phyloP scores from a whole-genome alignment of 441 rosid species.

The Jatropha multifida region DNA sequence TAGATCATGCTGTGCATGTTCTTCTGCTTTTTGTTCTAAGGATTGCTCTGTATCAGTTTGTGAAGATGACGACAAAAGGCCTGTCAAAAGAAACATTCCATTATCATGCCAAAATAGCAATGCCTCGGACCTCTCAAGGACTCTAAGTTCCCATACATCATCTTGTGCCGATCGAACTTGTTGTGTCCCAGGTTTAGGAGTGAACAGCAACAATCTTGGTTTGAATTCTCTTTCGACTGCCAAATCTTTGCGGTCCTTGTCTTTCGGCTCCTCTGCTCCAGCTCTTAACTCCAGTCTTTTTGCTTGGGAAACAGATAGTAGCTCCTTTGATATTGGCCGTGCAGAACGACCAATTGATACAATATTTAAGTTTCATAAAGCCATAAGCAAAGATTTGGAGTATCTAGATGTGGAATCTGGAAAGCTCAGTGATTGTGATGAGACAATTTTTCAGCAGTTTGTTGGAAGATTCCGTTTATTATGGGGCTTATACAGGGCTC shows the following conservation, averaged over 20 bases:
- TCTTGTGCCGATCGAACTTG: constrained; percentile 39
- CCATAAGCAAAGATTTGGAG: constrained; percentile 67
- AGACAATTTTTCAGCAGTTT: constrained; percentile 53
- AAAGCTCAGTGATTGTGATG: constrained; percentile 50
- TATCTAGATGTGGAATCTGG: constrained; percentile 65
- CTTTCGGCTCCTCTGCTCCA: constrained; percentile 51
- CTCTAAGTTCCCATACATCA: constrained; percentile 9
- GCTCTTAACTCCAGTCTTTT: constrained; percentile 65
- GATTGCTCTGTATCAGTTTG: constrained; percentile 24
- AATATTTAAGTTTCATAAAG: constrained; percentile 71
- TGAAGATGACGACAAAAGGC: constrained; percentile 33
- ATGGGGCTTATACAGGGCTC: constrained; percentile 71
- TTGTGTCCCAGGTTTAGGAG: constrained; percentile 61
- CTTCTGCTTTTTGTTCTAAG: constrained; percentile 24
- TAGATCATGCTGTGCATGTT: constrained; percentile 30
- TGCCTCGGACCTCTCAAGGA: constrained; percentile 19
- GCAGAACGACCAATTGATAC: constrained; percentile 56
- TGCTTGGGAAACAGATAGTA: constrained; percentile 55
- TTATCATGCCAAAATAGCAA: constrained; percentile 30
- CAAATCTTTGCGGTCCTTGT: constrained; percentile 56
- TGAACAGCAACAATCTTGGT: constrained; percentile 45
- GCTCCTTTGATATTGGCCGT: constrained; percentile 34
- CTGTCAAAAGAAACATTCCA: constrained; percentile 33
- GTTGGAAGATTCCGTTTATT: constrained; percentile 64
- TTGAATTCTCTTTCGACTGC: constrained; percentile 46